phyloP scores from a whole-genome alignment of 1,139 yeast species.

The Protomyces arabidopsidicola region DNA sequence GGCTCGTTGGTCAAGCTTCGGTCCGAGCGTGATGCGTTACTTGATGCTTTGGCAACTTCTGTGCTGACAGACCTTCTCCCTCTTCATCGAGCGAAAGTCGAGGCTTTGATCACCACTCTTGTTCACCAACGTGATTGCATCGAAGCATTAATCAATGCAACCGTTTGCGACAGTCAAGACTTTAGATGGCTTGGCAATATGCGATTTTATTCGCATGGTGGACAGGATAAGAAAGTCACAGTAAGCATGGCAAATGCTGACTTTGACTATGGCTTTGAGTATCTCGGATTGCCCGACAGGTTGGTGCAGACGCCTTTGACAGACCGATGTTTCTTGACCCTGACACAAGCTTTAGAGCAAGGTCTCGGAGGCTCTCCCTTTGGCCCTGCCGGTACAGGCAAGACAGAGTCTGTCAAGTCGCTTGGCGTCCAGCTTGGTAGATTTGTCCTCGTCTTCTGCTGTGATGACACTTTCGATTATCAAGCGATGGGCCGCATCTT shows the following conservation, averaged over 20 bases:
- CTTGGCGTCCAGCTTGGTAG: conserved; percentile 75
- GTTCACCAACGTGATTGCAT: conserved; percentile 57
- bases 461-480: conserved; percentile 85
- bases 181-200: conserved; percentile 55
- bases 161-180: conserved; percentile 33
- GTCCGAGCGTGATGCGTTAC: conserved; percentile 30
- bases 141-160: conserved; percentile 35
- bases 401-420: conserved; percentile 86
- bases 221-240: conserved; percentile 38
- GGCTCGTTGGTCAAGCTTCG: conserved; percentile 29
- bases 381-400: conserved; percentile 89
- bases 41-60: conserved; percentile 38
- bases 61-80: conserved; percentile 39
- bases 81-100: conserved; percentile 50
- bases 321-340: conserved; percentile 58
- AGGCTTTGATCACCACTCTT: conserved; percentile 59
- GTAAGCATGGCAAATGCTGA: conserved; percentile 53
- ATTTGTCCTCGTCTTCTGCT: conserved; percentile 79
- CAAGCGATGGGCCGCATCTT: conserved; percentile 74
- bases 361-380: conserved; percentile 84
- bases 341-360: conserved; percentile 71
- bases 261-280: conserved; percentile 73
- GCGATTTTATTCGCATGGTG: conserved; percentile 33
- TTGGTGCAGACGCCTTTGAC: conserved; percentile 75
- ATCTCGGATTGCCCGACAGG: conserved; percentile 68